A percentile compares a stretch with the other conserved stretches of the same genome.
Conservation (phyloP, 352 stramenopile genomes). For the Phytophthora pisi region DNA sequence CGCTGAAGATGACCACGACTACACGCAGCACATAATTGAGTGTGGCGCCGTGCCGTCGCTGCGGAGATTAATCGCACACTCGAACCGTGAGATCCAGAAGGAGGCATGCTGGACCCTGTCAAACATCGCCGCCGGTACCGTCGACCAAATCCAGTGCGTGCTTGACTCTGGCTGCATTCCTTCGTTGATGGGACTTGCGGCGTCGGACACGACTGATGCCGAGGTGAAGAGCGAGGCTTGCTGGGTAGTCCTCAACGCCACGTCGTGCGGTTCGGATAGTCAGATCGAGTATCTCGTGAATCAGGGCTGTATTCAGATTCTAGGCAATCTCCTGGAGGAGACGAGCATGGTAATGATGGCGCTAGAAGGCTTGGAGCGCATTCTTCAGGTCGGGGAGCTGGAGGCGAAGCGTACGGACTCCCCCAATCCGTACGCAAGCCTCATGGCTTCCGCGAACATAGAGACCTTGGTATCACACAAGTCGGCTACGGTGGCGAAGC, state of each 20-base stretch:
- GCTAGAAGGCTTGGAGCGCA: constrained; percentile 96
- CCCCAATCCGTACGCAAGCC: constrained; percentile 89
- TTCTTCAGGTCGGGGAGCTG: constrained; percentile 95
- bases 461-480: constrained; percentile 95
- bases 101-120: constrained; percentile 96
- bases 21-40: constrained; percentile 96
- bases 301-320: constrained; percentile 87
- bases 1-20: constrained; percentile 94
- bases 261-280: constrained; percentile 96
- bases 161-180: constrained; percentile 96
- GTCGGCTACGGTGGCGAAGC: constrained; percentile 94
- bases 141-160: constrained; percentile 98
- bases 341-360: constrained; percentile 99
- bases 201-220: constrained; percentile 90
- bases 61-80: constrained; percentile 93
- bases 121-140: constrained; percentile 98
- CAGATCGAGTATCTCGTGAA: constrained; percentile 93
- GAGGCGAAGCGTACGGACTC: constrained; percentile 84
- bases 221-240: constrained; percentile 98
- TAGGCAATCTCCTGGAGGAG: constrained; percentile 94
- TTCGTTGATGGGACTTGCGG: constrained; percentile 94
- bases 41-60: constrained; percentile 95
- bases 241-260: constrained; percentile 99
- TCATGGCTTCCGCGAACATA: constrained; percentile 92
- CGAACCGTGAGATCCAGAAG: constrained; percentile 98